Conservation (phyloP, 768 basidiomycete species). For the Mycena vulgaris region DNA sequence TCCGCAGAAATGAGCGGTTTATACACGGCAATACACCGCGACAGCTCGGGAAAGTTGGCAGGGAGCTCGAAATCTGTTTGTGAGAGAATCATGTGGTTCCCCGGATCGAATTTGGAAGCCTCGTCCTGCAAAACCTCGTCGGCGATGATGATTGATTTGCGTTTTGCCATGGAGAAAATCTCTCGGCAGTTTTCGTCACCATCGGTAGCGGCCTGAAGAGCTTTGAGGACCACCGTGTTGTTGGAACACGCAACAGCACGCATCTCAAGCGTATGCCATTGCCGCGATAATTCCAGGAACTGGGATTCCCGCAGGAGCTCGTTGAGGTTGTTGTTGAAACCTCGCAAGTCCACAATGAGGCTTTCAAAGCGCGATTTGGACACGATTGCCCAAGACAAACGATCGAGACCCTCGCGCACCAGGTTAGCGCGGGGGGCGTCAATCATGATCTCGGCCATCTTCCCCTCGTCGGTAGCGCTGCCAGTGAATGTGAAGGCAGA, state of each 20-base stretch:
- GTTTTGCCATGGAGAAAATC: conserved; percentile 6
- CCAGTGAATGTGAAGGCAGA: too few species aligned
- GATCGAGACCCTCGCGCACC: not conserved
- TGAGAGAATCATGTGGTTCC: not conserved
- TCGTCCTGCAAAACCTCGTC: not conserved
- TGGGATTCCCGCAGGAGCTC: conserved; percentile 31
- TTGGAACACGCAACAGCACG: not conserved
- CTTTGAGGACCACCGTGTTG: not conserved
- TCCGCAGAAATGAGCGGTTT: not conserved
- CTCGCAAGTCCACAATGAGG: conserved; percentile 15
- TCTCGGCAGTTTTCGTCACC: not conserved
- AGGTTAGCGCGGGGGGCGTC: too few species aligned
- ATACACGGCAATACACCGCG: conserved; percentile 2
- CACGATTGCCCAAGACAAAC: conserved; percentile 18
- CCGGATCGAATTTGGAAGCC: not conserved
- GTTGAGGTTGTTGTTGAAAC: conserved; percentile 21
- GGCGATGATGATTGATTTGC: not conserved
- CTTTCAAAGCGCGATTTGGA: conserved; percentile 28
- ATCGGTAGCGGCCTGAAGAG: not conserved
- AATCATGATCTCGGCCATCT: too few species aligned
- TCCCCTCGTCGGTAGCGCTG: too few species aligned
- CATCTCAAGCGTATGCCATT: conserved; percentile 24
- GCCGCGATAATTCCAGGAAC: not conserved
- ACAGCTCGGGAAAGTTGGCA: not conserved
- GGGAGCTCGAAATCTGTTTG: not conserved